Base-by-base conservation (phyloP, 805 yeast species). In the Wickerhamiella domercqiae region DNA sequence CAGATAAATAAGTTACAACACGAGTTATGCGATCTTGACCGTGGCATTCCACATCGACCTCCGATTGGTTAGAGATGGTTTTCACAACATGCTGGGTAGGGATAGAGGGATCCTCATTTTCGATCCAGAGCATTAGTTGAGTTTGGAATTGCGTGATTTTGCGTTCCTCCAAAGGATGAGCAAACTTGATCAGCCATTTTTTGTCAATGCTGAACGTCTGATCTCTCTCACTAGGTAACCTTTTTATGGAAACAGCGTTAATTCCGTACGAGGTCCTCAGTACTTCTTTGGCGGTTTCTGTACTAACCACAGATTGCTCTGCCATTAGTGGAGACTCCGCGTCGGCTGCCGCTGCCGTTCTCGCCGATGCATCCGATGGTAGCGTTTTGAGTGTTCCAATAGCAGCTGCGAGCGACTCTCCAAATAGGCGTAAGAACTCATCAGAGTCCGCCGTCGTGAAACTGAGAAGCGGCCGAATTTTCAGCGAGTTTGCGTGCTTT, bases 91-190 rank as follows among this genome's bases (percentile, higher is more conserved):
- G 20, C 29, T 40, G 44, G 24, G 34, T 32, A 9, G 44, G 44
- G 18, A 37, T 25, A 9, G 37, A 16, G 16, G 44, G 44, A 5
- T 38, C 38, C 7, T 4, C n/a, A 9, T n/a, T 19, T n/a, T 26
- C 16, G n/a, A 40, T 25, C 28, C 38, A 37, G 4, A 11, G 29
- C 31, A 38, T 21, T 7, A 40, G 15, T 6, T 16, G 20, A 5
- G 41, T 32, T 22, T 40, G 44, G 36, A 37, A 40, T n/a, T 22
- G 21, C 32, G 32, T 37, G 25, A 35, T 30, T 25, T 37, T 38
- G 7, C 30, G 31, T 20, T 40, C 44, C 34, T 37, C 40, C 31
- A 36, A 39, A n/a, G 44, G 44, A 29, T 40, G 44, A 32, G 40
- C 16, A 25, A 40, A 40, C 39, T 40, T 40, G 7, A 40, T 21